Base-by-base conservation (phyloP, 371 early-diverging fungal genomes). In the Mycotypha africana region DNA sequence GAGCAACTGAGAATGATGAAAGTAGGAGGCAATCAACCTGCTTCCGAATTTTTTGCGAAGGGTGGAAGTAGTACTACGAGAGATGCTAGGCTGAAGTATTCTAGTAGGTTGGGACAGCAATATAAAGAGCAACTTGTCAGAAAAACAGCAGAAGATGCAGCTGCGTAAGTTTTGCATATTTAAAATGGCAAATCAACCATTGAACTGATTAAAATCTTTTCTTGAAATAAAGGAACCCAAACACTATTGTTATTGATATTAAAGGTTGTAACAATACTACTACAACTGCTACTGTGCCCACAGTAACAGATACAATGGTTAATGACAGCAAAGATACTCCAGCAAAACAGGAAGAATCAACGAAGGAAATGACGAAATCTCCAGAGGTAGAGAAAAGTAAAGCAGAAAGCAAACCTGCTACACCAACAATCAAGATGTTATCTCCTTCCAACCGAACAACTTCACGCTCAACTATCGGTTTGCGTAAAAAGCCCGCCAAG, bases 1-100 rank as follows among this genome's bases (percentile, higher is more conserved):
- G 92, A 91, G 52, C 97, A 97, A 68, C 79, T 97, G 25, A 82
- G 95, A 23, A 67, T 78, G n/a, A 93, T 95, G 95, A 92, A 93
- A 59, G 79, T 87, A 7, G 88, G 89, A 38, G 91, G 91, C 9
- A 90, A 89, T 53, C 76, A 75, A 60, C 76, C 82, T 21, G 85
- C 91, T 9, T 58, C 74, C 3, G 91, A 89, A 51, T 91, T 84
- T 51, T 91, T 92, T 72, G 67, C 79, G 41, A 82, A 82, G 53
- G 66, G 84, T 47, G 78, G 78, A 9, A 48, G 52, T 35, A 14
- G 4, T 4, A 54, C 60, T 0, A 53, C 54, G 16, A 84, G 80
- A 39, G 93, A 94, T 49, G 86, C 86, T 3, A 89, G 88, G 56
- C 57, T 79, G n/a, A 91, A 88, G 61, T 96, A 95, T 64, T 81